These are phyloP conservation scores for Lepraria neglecta DNA, from an alignment of 495 filamentous ascomycete species.

Conservation along the genomic window DNA sequence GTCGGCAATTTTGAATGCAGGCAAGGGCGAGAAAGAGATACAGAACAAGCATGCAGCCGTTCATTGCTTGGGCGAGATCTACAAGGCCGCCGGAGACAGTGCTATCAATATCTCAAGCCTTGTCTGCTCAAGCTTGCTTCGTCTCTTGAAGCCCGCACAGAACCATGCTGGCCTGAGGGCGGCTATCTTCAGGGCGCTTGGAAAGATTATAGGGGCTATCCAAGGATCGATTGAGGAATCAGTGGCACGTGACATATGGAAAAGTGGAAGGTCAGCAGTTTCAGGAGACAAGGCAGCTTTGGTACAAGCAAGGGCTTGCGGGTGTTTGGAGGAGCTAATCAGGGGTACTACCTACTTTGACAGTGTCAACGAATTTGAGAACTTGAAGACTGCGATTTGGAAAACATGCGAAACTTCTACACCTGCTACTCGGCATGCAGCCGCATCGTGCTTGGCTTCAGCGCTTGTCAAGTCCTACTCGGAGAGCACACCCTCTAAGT, in stretches of 20 bases:
- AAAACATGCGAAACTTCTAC: constrained; percentile 77
- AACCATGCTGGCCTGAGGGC: constrained; percentile 76
- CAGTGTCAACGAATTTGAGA: constrained; percentile 87
- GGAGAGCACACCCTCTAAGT: constrained; percentile 48
- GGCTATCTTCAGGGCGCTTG: constrained; percentile 72
- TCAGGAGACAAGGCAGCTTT: constrained; percentile 74
- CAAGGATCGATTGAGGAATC: constrained; percentile 72
- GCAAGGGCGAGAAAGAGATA: constrained; percentile 75
- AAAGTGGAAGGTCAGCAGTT: constrained; percentile 72
- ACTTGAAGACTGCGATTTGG: constrained; percentile 67
- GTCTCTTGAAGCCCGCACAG: constrained; percentile 71
- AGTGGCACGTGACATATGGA: constrained; percentile 88
- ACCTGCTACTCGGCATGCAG: constrained; percentile 68
- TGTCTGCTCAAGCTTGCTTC: constrained; percentile 62
- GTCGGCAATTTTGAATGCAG: constrained; percentile 62
- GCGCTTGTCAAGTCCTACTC: constrained; percentile 75
- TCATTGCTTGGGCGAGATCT: constrained; percentile 82
- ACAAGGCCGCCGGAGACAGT: constrained; percentile 84
- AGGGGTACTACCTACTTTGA: constrained; percentile 72
- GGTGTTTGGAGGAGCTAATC: constrained; percentile 69
- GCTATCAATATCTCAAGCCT: constrained; percentile 78
- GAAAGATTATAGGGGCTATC: constrained; percentile 68
- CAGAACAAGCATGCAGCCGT: constrained; percentile 79
- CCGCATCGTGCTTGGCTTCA: constrained; percentile 77
- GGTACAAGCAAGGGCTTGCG: constrained; percentile 72